Evolutionary conservation across 1,284 basidiomycete genomes (phyloP), one percentile per base, ranked within the genome.

Genomic region (Xerocomus subilludens): DNA sequence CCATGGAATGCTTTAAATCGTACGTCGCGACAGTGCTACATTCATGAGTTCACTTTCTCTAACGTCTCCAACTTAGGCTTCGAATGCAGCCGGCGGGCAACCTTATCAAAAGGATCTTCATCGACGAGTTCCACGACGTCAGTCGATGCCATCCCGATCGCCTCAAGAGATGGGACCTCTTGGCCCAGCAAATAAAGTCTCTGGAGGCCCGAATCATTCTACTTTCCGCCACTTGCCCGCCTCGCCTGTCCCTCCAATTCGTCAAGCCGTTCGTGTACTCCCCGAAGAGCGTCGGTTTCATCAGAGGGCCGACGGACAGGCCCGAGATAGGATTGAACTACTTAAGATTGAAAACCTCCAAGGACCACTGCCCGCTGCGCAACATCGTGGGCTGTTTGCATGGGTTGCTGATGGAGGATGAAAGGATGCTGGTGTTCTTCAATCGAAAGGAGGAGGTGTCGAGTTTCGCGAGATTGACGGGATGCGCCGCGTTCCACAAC

Each of bases 371-470:
- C 5, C 18, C 64, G 18, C 35, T 71, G 10, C 70, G 60, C 23
- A 36, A 35, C 18, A 36, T 68, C 3, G 49, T 69, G 4, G 9
- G 5, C 11, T 32, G 20, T 5, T 9, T 71, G 30, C 47, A 60
- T 8, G 8, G 3, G 25, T 38, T 55, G 47, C 27, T 71, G 27
- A 7, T 21, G 8, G 6, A 27, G 0, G 56, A 70, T 7, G 56
- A 70, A 21, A 30, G 47, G 14, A 70, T 59, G 23, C 33, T 70
- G 7, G 55, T 70, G 1, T 70, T 70, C 25, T 70, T 70, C 25
- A 70, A 66, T 18, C 4, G 10, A 2, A 66, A 66, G n/a, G 7
- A 2, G 14, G 58, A 68, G 38, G 16, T 60, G 8, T 3, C 16
- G 2, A 38, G 38, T 11, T 68, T 68, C n/a, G 33, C 35, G 4